phyloP scores from a whole-genome alignment of 345 rosid species.

The Eutrema japonicum region DNA sequence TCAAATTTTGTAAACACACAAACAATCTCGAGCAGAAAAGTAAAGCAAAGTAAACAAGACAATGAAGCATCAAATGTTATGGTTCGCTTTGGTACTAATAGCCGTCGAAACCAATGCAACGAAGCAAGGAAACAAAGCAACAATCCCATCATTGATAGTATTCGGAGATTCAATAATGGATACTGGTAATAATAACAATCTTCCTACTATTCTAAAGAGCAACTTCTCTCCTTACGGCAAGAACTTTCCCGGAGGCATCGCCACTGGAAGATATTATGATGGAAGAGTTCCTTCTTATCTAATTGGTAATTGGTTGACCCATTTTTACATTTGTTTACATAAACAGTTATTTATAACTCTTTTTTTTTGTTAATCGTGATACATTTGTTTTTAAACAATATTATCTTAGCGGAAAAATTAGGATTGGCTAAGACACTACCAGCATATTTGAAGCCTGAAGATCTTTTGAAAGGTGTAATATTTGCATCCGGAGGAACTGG shows the following conservation, averaged over 20 bases:
- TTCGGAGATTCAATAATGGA: conserved; percentile 41
- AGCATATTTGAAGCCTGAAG: conserved; percentile 51
- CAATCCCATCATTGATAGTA: conserved; percentile 22
- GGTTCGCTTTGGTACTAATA: not conserved
- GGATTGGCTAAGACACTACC: conserved; percentile 61
- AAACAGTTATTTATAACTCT: not conserved
- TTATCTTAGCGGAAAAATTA: conserved; percentile 48
- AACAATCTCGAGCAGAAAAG: too few relatives aligned
- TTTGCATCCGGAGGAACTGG: conserved; percentile 72
- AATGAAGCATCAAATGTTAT: conserved; percentile 23
- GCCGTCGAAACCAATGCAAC: not conserved
- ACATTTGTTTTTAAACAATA: not conserved
- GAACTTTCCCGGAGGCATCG: not conserved
- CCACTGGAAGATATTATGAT: conserved; percentile 30
- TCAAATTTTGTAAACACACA: not conserved
- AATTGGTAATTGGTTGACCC: conserved; percentile 21
- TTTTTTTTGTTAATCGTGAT: not conserved
- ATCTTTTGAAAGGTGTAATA: conserved; percentile 61
- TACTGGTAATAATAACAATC: conserved; percentile 24
- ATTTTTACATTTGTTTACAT: not conserved
- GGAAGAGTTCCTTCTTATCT: conserved; percentile 35
- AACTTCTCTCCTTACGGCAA: conserved; percentile 24
- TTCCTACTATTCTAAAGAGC: conserved; percentile 24
- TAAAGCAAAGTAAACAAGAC: too few relatives aligned
- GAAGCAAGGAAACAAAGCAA: not conserved